Conservation (phyloP, 768 basidiomycete species). For the Suillus hirtellus region DNA sequence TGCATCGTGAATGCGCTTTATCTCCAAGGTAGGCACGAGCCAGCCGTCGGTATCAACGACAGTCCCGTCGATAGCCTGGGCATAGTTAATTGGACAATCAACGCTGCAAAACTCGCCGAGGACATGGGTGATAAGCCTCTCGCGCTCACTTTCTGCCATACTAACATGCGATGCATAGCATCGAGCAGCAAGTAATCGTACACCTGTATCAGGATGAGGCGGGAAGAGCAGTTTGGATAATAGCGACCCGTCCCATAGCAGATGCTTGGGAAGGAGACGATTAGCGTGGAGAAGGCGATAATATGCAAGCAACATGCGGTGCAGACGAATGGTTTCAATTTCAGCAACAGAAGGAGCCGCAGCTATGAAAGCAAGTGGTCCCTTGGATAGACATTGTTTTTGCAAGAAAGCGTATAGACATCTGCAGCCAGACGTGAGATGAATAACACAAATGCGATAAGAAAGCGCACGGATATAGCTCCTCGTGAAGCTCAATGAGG, state of each 20-base stretch:
- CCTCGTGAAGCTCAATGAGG: constrained; percentile 67
- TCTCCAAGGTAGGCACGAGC: constrained; percentile 76
- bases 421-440: constrained; percentile 34
- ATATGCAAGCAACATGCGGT: constrained; percentile 73
- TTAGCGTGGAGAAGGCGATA: constrained; percentile 79
- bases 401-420: constrained; percentile 55
- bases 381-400: constrained; percentile 43
- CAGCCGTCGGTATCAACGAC: constrained; percentile 66
- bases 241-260: constrained; percentile 57
- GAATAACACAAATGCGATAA: constrained; percentile 11
- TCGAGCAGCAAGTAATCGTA: constrained; percentile 69
- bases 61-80: constrained; percentile 47
- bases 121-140: constrained; percentile 58
- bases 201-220: constrained; percentile 61
- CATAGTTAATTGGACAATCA: constrained; percentile 67
- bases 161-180: constrained; percentile 77
- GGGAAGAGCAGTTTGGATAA: constrained; percentile 46
- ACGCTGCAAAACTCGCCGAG: constrained; percentile 59
- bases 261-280: constrained; percentile 58
- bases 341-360: constrained; percentile 27
- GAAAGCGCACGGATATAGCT: constrained; percentile 65
- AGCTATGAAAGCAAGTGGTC: constrained; percentile 55
- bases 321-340: constrained; percentile 51
- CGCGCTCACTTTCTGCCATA: constrained; percentile 77
- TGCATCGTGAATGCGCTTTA: constrained; percentile 53